Percentiles rank a stretch among this genome's conserved stretches.
Conservation (phyloP, 176 grass and related monocot species). For the Carex scoparia region DNA sequence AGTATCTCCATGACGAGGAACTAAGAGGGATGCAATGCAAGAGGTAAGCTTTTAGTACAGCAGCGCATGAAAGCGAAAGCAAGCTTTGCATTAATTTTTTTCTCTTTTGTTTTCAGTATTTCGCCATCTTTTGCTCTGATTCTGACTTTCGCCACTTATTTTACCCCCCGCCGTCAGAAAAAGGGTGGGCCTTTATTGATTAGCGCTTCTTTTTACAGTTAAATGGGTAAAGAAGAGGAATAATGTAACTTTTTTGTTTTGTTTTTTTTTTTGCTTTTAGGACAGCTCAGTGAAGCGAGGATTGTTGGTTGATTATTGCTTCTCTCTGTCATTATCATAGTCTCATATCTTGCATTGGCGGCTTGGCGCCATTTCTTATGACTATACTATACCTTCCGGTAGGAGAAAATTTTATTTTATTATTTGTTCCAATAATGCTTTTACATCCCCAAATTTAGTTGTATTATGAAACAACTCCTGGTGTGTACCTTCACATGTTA, state of each 20-base stretch:
- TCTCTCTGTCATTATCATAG: not conserved
- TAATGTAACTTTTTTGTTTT: not conserved
- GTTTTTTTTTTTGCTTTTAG: conserved; percentile 19
- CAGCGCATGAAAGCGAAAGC: not conserved
- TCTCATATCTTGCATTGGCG: conserved; percentile 8
- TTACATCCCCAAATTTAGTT: not conserved
- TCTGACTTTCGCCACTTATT: conserved; percentile 4
- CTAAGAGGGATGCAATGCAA: not conserved
- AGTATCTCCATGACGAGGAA: not conserved
- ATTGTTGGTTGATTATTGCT: conserved; percentile 43
- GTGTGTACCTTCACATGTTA: too few relatives aligned
- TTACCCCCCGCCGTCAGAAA: conserved; percentile 9
- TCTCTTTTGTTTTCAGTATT: not conserved
- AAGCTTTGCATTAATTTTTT: conserved; percentile 10
- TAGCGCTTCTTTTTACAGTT: not conserved
- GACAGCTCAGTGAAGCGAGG: conserved; percentile 73
- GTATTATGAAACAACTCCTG: not conserved
- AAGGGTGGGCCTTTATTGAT: not conserved
- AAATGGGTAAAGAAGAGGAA: not conserved
- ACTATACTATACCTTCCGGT: not conserved
- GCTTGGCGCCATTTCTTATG: conserved; percentile 63
- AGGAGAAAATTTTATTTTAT: not conserved
- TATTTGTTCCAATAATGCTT: not conserved
- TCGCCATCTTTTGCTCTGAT: not conserved
- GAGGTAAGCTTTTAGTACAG: conserved; percentile 12